These are phyloP conservation scores for Phialophora expanda DNA, from an alignment of 2,329 filamentous ascomycete species.

Conservation along the genomic window DNA sequence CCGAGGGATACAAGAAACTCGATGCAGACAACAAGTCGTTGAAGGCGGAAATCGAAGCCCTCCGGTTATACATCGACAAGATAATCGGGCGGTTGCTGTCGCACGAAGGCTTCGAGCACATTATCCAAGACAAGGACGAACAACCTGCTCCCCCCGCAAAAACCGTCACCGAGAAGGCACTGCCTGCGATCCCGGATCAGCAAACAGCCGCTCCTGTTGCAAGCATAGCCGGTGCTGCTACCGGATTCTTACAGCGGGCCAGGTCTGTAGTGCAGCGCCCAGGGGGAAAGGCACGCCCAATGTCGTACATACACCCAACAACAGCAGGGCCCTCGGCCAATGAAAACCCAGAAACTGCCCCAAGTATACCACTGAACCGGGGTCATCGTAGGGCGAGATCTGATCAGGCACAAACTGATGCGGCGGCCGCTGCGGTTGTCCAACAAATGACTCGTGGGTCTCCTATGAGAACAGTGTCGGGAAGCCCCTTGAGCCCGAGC, in stretches of 20 bases:
- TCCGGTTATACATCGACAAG: conserved; percentile 98
- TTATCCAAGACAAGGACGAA: conserved; percentile 46
- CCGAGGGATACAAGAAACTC: conserved; percentile 67
- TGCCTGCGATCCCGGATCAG: conserved; percentile 72
- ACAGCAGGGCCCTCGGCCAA: conserved; percentile 46
- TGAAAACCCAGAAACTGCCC: conserved; percentile 55
- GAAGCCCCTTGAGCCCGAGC: conserved; percentile 59
- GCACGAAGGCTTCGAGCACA: conserved; percentile 92
- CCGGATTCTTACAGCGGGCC: conserved; percentile 63
- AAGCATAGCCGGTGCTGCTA: conserved; percentile 61
- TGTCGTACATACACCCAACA: conserved; percentile 50
- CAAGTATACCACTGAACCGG: conserved; percentile 54
- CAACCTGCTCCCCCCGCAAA: conserved; percentile 44
- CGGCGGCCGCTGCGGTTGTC: conserved; percentile 70
- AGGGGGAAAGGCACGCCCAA: conserved; percentile 40
- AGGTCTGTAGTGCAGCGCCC: conserved; percentile 61
- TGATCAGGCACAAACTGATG: conserved; percentile 48
- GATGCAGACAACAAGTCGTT: conserved; percentile 78
- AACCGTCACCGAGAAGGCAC: conserved; percentile 73
- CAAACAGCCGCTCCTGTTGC: conserved; percentile 75
- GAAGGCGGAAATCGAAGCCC: conserved; percentile 94
- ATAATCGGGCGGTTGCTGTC: conserved; percentile 95
- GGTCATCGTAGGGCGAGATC: conserved; percentile 57
- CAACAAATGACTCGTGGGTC: conserved; percentile 88
- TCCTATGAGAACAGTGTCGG: conserved; percentile 47